Evolutionary conservation across 139 green algal species (phyloP).

Genomic region (Mychonastes homosphaera): DNA sequence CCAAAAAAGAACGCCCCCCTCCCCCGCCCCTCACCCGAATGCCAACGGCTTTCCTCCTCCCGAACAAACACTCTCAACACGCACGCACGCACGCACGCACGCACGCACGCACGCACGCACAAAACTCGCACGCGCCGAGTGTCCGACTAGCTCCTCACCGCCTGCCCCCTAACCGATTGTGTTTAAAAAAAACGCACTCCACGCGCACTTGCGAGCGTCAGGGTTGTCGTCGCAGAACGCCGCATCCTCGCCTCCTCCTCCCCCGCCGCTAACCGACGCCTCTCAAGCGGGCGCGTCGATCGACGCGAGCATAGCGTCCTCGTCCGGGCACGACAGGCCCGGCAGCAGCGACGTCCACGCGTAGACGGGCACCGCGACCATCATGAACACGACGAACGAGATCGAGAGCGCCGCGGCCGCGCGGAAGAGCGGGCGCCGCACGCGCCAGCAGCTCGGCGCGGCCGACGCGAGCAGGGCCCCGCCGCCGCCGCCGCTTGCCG

Average conservation of each 20-base stretch:
- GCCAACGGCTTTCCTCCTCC: no score
- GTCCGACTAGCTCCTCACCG: no score
- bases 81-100: not conserved
- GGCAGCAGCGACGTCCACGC: conserved; percentile 11
- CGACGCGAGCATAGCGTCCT: not conserved
- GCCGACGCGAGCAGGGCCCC: not conserved
- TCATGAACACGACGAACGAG: conserved; percentile 6
- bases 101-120: not conserved
- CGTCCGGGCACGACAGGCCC: not conserved
- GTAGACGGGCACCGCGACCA: conserved; percentile 24
- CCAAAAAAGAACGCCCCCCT: no score
- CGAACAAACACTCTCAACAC: no score
- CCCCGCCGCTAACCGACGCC: not conserved
- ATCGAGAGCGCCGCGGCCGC: conserved; percentile 10
- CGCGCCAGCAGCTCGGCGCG: conserved; percentile 12
- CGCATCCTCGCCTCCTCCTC: not conserved
- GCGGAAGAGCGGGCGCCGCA: conserved; percentile 8
- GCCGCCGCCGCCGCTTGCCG: not conserved
- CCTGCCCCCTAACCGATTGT: no score
- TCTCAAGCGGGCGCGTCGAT: not conserved
- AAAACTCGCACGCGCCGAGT: not conserved
- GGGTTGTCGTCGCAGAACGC: not conserved
- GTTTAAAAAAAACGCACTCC: not conserved
- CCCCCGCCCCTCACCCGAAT: no score
- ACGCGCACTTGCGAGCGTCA: not conserved